Evolutionary conservation across 2,329 filamentous ascomycete genomes (phyloP).

Genomic region (Escovopsis sp.): DNA sequence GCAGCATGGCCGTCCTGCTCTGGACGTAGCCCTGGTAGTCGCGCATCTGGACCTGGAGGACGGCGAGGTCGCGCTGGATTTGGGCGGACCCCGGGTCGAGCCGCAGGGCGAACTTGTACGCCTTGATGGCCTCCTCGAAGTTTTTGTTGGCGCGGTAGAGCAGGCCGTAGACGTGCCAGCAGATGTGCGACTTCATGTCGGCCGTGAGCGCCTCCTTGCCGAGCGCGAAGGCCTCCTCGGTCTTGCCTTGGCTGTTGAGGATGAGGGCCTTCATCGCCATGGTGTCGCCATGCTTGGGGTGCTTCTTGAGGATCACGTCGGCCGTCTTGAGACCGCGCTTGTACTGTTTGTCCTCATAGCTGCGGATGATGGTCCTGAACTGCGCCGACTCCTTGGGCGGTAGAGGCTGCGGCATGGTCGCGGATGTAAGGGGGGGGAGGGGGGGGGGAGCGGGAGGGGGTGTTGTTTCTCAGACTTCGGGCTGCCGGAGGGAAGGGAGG

Average conservation of each 20-base stretch:
- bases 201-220: conserved; percentile 85
- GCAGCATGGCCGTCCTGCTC: conserved; percentile 76
- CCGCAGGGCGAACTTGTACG: conserved; percentile 87
- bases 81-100: conserved; percentile 89
- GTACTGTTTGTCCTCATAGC: conserved; percentile 97
- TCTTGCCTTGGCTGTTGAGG: conserved; percentile 80
- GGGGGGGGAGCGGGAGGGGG: background rate
- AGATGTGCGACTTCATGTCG: conserved; percentile 98
- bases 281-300: conserved; percentile 92
- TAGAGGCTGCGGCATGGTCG: conserved; percentile 54
- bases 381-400: conserved; percentile 82
- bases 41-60: conserved; percentile 90
- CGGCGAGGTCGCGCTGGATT: conserved; percentile 84
- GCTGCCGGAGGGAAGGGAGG: too few species aligned
- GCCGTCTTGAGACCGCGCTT: conserved; percentile 87
- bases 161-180: conserved; percentile 97
- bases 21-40: conserved; percentile 89
- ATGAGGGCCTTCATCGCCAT: conserved; percentile 98
- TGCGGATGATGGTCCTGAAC: conserved; percentile 86
- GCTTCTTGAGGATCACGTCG: conserved; percentile 90
- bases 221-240: conserved; percentile 83
- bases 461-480: too few species aligned
- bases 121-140: conserved; percentile 97
- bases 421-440: background rate
- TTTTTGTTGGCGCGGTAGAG: conserved; percentile 91